Evolutionary conservation across 768 basidiomycete species (phyloP).

Genomic region (Leccinum uliginosum): DNA sequence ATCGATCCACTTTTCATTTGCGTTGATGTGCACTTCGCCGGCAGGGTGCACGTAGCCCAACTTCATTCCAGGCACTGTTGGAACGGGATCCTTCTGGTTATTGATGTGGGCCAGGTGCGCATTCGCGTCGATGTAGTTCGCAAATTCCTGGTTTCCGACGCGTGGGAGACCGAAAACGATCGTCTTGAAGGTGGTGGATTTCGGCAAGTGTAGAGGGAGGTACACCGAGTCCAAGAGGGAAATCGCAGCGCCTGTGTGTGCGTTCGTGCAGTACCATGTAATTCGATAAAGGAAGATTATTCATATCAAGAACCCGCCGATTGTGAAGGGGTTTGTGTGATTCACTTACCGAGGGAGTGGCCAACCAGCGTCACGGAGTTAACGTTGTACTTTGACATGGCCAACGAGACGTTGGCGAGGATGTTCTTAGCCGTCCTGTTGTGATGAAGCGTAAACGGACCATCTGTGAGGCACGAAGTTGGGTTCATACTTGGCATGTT

Average conservation of each 20-base stretch:
- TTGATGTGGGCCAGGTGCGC: conserved; percentile 47
- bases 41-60: conserved; percentile 37
- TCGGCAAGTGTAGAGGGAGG: conserved; percentile 32
- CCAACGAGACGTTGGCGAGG: conserved; percentile 37
- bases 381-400: conserved; percentile 32
- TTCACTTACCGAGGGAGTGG: conserved; percentile 36
- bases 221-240: conserved; percentile 34
- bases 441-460: conserved; percentile 26
- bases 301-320: neutral
- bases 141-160: conserved; percentile 56
- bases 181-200: conserved; percentile 24
- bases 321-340: neutral
- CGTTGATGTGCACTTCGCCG: conserved; percentile 41
- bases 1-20: conserved; percentile 42
- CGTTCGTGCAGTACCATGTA: neutral
- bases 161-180: conserved; percentile 34
- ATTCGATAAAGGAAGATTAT: neutral
- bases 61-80: conserved; percentile 29
- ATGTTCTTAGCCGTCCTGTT: conserved; percentile 36
- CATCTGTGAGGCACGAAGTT: neutral
- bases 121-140: conserved; percentile 47
- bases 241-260: conserved; percentile 28
- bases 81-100: conserved; percentile 41
- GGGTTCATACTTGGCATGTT: conserved; percentile 39
- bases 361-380: conserved; percentile 40